Percentiles rank a stretch among this genome's conserved stretches.
Conservation (phyloP, 176 grass and related monocot species). For the Bothriochloa decipiens region DNA sequence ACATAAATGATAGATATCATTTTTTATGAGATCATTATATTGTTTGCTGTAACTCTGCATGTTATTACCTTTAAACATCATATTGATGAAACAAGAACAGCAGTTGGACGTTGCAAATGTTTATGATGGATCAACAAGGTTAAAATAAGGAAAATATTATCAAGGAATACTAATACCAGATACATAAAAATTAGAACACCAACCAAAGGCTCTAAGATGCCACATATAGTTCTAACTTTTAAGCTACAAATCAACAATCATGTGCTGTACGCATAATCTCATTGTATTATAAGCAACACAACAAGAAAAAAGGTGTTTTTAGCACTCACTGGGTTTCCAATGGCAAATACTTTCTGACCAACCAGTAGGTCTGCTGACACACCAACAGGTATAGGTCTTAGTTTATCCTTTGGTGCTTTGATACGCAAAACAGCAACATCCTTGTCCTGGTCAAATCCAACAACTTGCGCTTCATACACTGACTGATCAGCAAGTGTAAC, state of each 20-base stretch:
- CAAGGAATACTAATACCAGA: neutral
- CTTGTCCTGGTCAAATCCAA: slow-evolving; percentile 99
- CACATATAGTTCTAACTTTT: neutral
- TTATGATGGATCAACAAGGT: neutral
- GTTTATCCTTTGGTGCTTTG: slow-evolving; percentile 87
- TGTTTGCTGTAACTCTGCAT: slow-evolving; percentile 1
- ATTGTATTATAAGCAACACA: neutral
- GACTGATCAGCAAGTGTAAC: slow-evolving; percentile 95
- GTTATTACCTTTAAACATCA: neutral
- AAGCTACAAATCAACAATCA: neutral
- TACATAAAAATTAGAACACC: neutral
- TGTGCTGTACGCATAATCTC: neutral
- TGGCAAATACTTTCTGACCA: slow-evolving; percentile 98
- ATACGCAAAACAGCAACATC: slow-evolving; percentile 95
- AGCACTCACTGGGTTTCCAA: slow-evolving; percentile 94
- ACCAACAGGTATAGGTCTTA: slow-evolving; percentile 90
- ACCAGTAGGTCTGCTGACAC: slow-evolving; percentile 89
- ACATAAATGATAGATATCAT: neutral
- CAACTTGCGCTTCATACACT: slow-evolving; percentile 79
- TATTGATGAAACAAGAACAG: slow-evolving; percentile 12
- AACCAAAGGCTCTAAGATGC: neutral
- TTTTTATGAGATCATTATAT: neutral
- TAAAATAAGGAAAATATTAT: neutral
- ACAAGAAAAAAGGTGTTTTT: slow-evolving; percentile 1
- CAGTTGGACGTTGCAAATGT: neutral